Evolutionary conservation across 225 moss, liverwort and hornwort species (phyloP), one percentile per base, ranked within the genome.

Genomic region (Ulota crispa): DNA sequence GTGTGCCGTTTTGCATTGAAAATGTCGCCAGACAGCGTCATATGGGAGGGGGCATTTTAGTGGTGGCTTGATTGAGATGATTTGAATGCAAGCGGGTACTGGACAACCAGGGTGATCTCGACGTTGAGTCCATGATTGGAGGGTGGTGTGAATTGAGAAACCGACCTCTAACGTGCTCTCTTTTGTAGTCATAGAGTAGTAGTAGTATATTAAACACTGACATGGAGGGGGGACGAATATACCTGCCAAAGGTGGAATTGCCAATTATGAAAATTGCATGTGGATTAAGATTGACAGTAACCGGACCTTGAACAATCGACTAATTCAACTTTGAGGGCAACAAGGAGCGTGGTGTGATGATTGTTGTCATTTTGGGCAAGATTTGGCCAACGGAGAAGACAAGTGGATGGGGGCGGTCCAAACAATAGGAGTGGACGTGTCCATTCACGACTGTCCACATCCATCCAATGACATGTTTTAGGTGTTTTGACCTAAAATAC

Each of bases 101-200:
- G 41, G 62, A 34, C 67, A 80, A 66, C 72, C 66, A 75, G 70
- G 55, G 55, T 75, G 83, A 76, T 39, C 39, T 39, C 55, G 83
- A 87, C 77, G 34, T 64, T 37, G 27, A 81, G 47, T 73, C 39
- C 80, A 83, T 76, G 62, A 80, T 78, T 83, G 83, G 76, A 79
- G 60, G 37, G 53, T 21, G 23, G 36, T 63, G 59, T 50, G 57
- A 84, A 78, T 78, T 57, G 64, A 53, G 84, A 71, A 62, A 78
- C 82, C 41, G 61, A 87, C 81, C 78, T 75, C 53, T 28, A 45
- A 45, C 45, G 12, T 72, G 21, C 59, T 80, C 53, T 61, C n/a
- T n/a, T n/a, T n/a, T n/a, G n/a, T n/a, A n/a, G n/a, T n/a, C 32
- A 53, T 72, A 65, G 31, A 65, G 31, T 68, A 28, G 3, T 78